Evolutionary conservation across 495 filamentous ascomycete genomes (phyloP), one percentile per base, ranked within the genome.

Genomic region (Penicillium bialowiezense): DNA sequence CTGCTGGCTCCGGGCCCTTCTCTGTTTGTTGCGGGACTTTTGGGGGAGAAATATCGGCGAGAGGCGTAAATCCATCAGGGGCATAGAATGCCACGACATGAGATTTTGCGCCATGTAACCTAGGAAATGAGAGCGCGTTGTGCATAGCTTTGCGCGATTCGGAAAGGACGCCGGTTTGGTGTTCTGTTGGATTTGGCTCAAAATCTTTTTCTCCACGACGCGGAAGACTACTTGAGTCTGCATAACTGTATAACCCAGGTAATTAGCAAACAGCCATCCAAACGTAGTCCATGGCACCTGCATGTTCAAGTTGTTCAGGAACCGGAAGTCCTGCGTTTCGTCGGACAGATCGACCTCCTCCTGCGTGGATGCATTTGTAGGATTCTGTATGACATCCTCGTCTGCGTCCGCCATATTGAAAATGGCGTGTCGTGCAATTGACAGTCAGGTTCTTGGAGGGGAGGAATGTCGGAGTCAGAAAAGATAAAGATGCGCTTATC

Each of bases 121-220:
- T 79, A 3, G 83, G 82, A 47, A 84, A 83, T 37, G 80, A 76
- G 53, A 98, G 79, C 5, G 90, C 91, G 57, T 89, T 83, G 67
- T 92, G 84, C 91, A 98, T 96, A 1, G 91, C 93, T 46, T 77
- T 72, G n/a, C 92, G 83, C 21, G 89, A 92, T 18, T 86, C 82
- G 52, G 83, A 81, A 39, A 98, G 85, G 19, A 85, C 78, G 42
- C 78, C 69, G 53, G 82, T 80, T 68, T 98, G 93, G 45, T 85
- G 81, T 37, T 80, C 72, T 12, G 93, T 97, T 48, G 86, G 89
- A 65, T 97, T 89, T 12, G 88, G 81, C 68, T 97, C 93, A 66
- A 97, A 98, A 73, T 98, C 93, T 65, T 98, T 98, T 62, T 93
- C 88, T 40, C 93, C 93, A 48, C 88, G 87, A 51, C 82, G 84